Conservation (phyloP, 257 asterid species). For the Paulownia fortunei region DNA sequence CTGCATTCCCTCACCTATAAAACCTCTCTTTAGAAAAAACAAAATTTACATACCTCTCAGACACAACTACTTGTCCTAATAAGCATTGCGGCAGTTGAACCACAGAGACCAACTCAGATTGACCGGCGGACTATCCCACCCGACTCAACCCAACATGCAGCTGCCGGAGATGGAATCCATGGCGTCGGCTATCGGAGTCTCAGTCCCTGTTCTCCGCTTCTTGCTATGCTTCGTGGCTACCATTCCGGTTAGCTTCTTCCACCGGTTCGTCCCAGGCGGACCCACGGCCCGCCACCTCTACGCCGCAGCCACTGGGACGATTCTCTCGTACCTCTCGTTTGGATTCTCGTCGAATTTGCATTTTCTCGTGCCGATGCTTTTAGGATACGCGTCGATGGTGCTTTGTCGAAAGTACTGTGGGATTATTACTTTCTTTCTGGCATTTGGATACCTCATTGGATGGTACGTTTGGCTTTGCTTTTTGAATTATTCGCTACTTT, state of each 20-base stretch:
- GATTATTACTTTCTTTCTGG: conserved; percentile 67
- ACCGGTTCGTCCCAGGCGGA: conserved; percentile 82
- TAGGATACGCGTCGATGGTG: conserved; percentile 88
- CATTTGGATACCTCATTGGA: conserved; percentile 95
- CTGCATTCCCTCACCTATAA: too few species aligned
- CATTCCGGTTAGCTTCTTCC: conserved; percentile 86
- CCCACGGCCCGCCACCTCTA: conserved; percentile 76
- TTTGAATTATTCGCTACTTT: not conserved
- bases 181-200: conserved; percentile 93
- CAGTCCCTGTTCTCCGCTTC: conserved; percentile 92
- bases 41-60: too few species aligned
- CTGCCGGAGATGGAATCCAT: conserved; percentile 81
- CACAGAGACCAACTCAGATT: not conserved
- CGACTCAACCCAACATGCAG: conserved; percentile 48
- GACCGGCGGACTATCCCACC: not conserved
- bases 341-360: conserved; percentile 95
- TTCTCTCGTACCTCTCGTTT: conserved; percentile 74
- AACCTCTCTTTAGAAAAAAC: too few species aligned
- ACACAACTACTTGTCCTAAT: too few species aligned
- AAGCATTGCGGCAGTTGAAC: too few species aligned
- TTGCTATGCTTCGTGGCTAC: conserved; percentile 81
- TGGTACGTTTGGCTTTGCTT: conserved; percentile 53
- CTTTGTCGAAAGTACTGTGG: conserved; percentile 72
- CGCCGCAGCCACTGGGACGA: conserved; percentile 81
- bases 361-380: conserved; percentile 82